Conservation (phyloP, 2,329 filamentous ascomycete genomes). For the Hymenoscyphus linearis region DNA sequence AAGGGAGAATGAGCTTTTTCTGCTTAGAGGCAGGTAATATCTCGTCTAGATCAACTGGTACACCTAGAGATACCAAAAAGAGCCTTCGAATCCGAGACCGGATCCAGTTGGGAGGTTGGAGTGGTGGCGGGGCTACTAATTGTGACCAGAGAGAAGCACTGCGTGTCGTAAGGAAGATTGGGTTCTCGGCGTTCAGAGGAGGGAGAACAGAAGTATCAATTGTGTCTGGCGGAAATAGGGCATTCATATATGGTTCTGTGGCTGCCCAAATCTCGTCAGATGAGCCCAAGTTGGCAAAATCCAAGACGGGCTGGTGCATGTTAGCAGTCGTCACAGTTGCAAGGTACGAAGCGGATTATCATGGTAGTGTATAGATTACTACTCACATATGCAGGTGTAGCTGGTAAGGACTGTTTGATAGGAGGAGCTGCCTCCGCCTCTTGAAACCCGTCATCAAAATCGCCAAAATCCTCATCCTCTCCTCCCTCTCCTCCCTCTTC, state of each 20-base stretch:
- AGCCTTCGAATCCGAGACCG: conserved; percentile 89
- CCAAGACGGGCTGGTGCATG: conserved; percentile 54
- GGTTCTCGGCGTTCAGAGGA: conserved; percentile 39
- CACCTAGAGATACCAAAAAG: conserved; percentile 91
- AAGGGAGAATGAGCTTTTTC: conserved; percentile 92
- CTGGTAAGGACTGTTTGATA: conserved; percentile 31
- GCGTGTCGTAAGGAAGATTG: conserved; percentile 77
- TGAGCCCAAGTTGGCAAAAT: conserved; percentile 56
- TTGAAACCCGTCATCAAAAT: conserved; percentile 61
- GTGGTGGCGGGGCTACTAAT: conserved; percentile 85
- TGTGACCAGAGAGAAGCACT: conserved; percentile 94
- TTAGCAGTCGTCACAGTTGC: conserved; percentile 23
- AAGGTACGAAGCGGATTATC: conserved; percentile 6
- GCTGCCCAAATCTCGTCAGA: conserved; percentile 55
- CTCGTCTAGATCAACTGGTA: conserved; percentile 94
- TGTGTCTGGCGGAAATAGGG: conserved; percentile 57
- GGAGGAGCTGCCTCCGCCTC: conserved; percentile 37
- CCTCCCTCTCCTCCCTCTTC: conserved; percentile 49
- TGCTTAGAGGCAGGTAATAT: conserved; percentile 96
- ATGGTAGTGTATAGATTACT: conserved; percentile 26
- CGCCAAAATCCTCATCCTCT: conserved; percentile 44
- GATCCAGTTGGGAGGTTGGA: conserved; percentile 97
- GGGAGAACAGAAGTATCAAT: conserved; percentile 47
- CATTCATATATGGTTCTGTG: conserved; percentile 61
- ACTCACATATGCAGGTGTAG: conserved; percentile 40